Percentiles rank a stretch among this genome's conserved stretches.
Conservation (phyloP, 306 rosid species). For the Cajanus cajan region DNA sequence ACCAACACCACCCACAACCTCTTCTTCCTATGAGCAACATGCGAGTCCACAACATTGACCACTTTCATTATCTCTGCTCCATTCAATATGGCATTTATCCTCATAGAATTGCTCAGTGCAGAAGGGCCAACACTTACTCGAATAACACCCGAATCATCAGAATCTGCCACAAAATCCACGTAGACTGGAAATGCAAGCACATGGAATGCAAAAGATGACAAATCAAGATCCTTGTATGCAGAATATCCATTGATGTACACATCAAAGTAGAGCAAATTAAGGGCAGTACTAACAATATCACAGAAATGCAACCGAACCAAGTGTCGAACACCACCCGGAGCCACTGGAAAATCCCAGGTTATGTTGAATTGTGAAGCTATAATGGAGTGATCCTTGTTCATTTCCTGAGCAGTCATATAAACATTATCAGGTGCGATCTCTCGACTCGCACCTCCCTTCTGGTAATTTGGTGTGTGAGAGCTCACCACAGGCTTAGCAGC, state of each 20-base stretch:
- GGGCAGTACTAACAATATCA: conserved; percentile 67
- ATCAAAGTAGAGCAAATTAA: conserved; percentile 63
- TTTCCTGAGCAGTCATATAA: conserved; percentile 75
- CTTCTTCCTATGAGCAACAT: conserved; percentile 28
- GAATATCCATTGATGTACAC: conserved; percentile 69
- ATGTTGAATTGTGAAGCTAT: conserved; percentile 55
- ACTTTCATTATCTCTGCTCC: conserved; percentile 92
- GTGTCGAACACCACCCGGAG: conserved; percentile 39
- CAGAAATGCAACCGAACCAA: conserved; percentile 84
- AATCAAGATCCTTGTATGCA: conserved; percentile 70
- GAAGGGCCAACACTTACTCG: conserved; percentile 80
- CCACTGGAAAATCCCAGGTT: conserved; percentile 70
- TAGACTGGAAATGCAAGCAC: conserved; percentile 67
- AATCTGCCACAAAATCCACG: conserved; percentile 69
- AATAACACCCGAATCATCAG: conserved; percentile 54
- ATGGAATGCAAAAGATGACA: conserved; percentile 56
- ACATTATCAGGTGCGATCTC: conserved; percentile 84
- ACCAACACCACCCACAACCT: conserved; percentile 55
- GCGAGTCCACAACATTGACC: conserved; percentile 33
- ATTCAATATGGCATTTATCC: conserved; percentile 73
- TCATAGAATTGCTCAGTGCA: conserved; percentile 50
- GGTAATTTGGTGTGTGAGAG: conserved; percentile 59
- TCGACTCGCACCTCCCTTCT: conserved; percentile 57
- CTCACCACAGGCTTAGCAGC: conserved; percentile 54
- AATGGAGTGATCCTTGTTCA: conserved; percentile 54